phyloP scores from a whole-genome alignment of 345 rosid species.

The Hevea brasiliensis region DNA sequence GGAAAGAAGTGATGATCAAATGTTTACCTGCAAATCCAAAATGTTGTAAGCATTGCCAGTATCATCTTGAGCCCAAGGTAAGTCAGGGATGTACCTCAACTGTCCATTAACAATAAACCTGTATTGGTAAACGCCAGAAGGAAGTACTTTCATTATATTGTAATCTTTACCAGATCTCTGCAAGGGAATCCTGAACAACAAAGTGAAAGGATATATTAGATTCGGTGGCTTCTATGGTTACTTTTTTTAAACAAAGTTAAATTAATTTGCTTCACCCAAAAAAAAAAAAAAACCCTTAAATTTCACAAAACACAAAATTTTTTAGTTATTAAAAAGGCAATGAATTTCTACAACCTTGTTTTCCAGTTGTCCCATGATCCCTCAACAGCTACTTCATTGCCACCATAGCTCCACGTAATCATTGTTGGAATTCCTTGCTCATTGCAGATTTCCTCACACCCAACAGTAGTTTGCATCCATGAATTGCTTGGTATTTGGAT shows the following conservation, averaged over 20 bases:
- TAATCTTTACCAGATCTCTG: slow-evolving; percentile 96
- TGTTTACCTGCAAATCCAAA: slow-evolving; percentile 80
- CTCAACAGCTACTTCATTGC: slow-evolving; percentile 78
- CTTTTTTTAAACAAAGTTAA: too few relatives aligned
- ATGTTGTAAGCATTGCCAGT: slow-evolving; percentile 73
- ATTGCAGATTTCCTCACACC: slow-evolving; percentile 53
- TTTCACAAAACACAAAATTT: too few relatives aligned
- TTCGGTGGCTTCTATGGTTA: too few relatives aligned
- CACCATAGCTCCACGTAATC: slow-evolving; percentile 92
- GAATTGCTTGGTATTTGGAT: slow-evolving; percentile 63
- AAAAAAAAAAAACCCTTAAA: too few relatives aligned
- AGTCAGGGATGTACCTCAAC: slow-evolving; percentile 76
- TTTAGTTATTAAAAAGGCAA: slow-evolving; percentile 2
- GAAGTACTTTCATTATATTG: slow-evolving; percentile 89
- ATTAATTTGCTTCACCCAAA: too few relatives aligned
- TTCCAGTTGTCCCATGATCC: slow-evolving; percentile 99
- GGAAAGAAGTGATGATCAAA: background rate
- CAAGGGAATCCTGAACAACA: slow-evolving; percentile 68
- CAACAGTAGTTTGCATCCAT: slow-evolving; percentile 53
- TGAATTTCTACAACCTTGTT: slow-evolving; percentile 45
- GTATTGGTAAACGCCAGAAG: slow-evolving; percentile 93
- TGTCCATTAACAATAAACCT: slow-evolving; percentile 92
- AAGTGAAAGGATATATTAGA: slow-evolving; percentile 16
- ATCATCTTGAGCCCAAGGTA: slow-evolving; percentile 83
- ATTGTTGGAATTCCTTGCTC: slow-evolving; percentile 89